Conservation (phyloP, 2,329 filamentous ascomycete genomes). For the Neofusicoccum sp. region DNA sequence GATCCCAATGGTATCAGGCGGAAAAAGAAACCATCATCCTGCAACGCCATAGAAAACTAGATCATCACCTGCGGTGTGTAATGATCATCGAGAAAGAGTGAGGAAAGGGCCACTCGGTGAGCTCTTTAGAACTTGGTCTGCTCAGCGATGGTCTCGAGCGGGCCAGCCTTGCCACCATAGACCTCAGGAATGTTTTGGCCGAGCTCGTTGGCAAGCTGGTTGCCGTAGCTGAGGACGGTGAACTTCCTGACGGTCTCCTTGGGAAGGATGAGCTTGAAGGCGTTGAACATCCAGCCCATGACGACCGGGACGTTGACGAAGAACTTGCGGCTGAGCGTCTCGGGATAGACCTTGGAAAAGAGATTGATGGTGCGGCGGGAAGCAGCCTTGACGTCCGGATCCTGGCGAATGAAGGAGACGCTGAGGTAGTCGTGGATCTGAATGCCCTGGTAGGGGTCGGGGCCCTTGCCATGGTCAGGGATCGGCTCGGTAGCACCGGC, state of each 20-base stretch:
- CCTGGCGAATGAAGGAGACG: constrained; percentile 81
- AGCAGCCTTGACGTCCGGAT: constrained; percentile 71
- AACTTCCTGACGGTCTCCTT: constrained; percentile 52
- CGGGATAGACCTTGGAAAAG: constrained; percentile 81
- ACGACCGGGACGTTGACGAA: constrained; percentile 90
- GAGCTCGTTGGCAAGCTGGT: constrained; percentile 64
- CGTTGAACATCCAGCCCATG: constrained; percentile 72
- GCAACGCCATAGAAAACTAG: neutral
- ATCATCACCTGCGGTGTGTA: neutral
- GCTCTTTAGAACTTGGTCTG: constrained; percentile 1
- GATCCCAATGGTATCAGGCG: constrained; percentile 6
- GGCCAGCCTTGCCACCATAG: constrained; percentile 72
- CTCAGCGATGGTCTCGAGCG: constrained; percentile 45
- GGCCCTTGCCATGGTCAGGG: constrained; percentile 62
- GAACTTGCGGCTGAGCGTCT: constrained; percentile 87
- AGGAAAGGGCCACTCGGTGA: neutral
- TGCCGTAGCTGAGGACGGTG: constrained; percentile 57
- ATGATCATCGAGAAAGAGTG: neutral
- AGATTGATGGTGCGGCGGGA: constrained; percentile 77
- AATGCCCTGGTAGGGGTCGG: constrained; percentile 84
- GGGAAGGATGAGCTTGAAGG: constrained; percentile 46
- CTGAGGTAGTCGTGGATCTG: constrained; percentile 93
- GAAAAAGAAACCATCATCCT: neutral
- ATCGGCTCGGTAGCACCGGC: constrained; percentile 66
- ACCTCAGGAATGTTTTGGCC: constrained; percentile 66